Conservation (phyloP, 2,329 filamentous ascomycete species). For the Xylaria sp. region DNA sequence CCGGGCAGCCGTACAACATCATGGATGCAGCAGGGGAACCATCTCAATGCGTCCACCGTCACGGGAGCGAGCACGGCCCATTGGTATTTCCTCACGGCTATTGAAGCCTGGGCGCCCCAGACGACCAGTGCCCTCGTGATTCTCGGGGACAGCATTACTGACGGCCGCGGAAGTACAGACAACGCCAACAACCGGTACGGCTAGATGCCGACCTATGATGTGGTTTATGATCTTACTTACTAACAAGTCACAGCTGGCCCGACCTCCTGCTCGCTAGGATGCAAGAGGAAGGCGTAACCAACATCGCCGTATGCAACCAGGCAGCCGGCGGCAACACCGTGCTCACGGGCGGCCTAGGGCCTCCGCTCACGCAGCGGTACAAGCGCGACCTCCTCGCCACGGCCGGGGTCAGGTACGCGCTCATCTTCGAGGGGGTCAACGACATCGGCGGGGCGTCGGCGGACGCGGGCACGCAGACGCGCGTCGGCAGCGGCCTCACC, state of each 20-base stretch:
- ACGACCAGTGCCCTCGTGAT: slow-evolving; percentile 52
- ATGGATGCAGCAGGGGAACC: slow-evolving; percentile 62
- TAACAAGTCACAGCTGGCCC: slow-evolving; percentile 50
- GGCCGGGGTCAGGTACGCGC: slow-evolving; percentile 59
- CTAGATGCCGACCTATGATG: neutral
- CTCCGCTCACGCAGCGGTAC: slow-evolving; percentile 61
- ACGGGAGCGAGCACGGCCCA: slow-evolving; percentile 43
- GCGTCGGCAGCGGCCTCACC: slow-evolving; percentile 54
- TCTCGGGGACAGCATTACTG: slow-evolving; percentile 69
- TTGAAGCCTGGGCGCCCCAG: slow-evolving; percentile 58
- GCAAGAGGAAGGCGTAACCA: slow-evolving; percentile 49
- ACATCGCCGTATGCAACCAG: slow-evolving; percentile 64
- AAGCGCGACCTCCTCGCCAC: slow-evolving; percentile 66
- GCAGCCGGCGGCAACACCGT: slow-evolving; percentile 71
- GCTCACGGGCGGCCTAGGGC: slow-evolving; percentile 63
- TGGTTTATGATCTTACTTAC: neutral
- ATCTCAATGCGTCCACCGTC: slow-evolving; percentile 52
- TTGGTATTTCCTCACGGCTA: slow-evolving; percentile 62
- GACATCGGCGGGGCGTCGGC: slow-evolving; percentile 61
- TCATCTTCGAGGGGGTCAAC: slow-evolving; percentile 72
- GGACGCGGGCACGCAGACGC: slow-evolving; percentile 49
- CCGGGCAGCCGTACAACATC: slow-evolving; percentile 66
- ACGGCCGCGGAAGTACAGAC: slow-evolving; percentile 64
- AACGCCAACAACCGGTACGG: slow-evolving; percentile 59
- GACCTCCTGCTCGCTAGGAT: slow-evolving; percentile 57